phyloP scores from a whole-genome alignment of 345 rosid species.

The Melaleuca alternifolia region DNA sequence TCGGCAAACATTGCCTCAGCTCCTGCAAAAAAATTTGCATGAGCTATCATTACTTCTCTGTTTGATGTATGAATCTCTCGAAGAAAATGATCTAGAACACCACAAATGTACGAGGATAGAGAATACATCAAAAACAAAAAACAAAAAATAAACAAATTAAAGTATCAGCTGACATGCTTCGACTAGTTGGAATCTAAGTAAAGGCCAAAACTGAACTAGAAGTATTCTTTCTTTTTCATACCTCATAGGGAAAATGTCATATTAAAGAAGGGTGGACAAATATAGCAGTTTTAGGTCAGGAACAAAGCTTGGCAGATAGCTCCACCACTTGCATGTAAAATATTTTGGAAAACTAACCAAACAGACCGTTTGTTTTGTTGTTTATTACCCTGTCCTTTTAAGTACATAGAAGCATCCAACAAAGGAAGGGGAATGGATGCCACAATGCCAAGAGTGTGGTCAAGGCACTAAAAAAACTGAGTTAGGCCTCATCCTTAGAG shows the following conservation, averaged over 20 bases:
- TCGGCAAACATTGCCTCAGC: constrained; percentile 99
- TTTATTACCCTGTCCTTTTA: not conserved
- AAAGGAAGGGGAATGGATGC: not conserved
- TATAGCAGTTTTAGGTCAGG: not conserved
- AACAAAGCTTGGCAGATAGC: not conserved
- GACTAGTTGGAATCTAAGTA: not conserved
- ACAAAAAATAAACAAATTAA: not conserved
- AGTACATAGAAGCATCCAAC: not conserved
- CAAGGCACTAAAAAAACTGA: not conserved
- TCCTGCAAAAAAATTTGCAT: constrained; percentile 31
- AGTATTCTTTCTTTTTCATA: not conserved
- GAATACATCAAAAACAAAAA: not conserved
- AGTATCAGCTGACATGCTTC: not conserved
- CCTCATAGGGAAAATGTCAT: not conserved
- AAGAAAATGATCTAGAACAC: not conserved
- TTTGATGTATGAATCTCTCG: not conserved
- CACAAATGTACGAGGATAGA: not conserved
- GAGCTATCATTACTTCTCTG: not conserved
- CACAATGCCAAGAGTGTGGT: not conserved
- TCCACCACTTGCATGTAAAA: not conserved
- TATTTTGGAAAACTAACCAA: not conserved
- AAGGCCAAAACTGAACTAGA: not conserved
- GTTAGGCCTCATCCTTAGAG: not conserved
- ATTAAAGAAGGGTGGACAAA: not conserved
- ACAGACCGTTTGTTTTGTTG: not conserved